These are phyloP conservation scores for Xylaria sp. DNA, from an alignment of 495 filamentous ascomycete species.

Conservation along the genomic window DNA sequence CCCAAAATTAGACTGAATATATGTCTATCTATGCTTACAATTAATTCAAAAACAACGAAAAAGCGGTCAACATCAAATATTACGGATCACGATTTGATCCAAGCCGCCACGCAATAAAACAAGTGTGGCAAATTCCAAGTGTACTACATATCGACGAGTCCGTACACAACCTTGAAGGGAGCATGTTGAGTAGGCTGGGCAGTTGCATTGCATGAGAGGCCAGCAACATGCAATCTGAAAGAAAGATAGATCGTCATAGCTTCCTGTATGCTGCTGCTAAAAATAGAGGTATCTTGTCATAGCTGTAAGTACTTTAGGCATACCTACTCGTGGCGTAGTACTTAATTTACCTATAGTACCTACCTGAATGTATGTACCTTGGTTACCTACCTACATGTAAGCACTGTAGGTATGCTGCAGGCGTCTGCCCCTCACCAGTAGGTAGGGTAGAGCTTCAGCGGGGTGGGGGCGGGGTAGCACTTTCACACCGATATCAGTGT, in stretches of 20 bases:
- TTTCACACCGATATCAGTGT: not conserved
- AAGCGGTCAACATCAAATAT: conserved; percentile 8
- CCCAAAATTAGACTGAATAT: conserved; percentile 10
- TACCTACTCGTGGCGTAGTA: too few relatives aligned
- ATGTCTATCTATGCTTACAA: not conserved
- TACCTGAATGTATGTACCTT: too few relatives aligned
- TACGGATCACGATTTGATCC: not conserved
- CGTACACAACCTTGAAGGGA: too few relatives aligned
- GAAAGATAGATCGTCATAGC: conserved; percentile 10
- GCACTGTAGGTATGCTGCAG: not conserved
- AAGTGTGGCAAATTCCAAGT: not conserved
- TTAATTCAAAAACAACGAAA: not conserved
- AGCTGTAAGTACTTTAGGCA: not conserved
- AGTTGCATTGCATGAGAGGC: not conserved
- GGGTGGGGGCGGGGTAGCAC: conserved; percentile 27
- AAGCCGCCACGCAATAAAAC: not conserved
- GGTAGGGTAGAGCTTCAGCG: not conserved
- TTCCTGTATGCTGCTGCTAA: not conserved
- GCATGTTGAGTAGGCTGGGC: not conserved
- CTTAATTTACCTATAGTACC: too few relatives aligned
- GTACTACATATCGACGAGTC: too few relatives aligned
- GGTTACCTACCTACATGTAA: too few relatives aligned
- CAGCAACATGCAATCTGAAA: not conserved
- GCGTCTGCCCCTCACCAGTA: too few relatives aligned
- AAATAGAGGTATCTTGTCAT: conserved; percentile 3